Conservation (phyloP, 805 yeast species). For the Henningerozyma blattae region DNA sequence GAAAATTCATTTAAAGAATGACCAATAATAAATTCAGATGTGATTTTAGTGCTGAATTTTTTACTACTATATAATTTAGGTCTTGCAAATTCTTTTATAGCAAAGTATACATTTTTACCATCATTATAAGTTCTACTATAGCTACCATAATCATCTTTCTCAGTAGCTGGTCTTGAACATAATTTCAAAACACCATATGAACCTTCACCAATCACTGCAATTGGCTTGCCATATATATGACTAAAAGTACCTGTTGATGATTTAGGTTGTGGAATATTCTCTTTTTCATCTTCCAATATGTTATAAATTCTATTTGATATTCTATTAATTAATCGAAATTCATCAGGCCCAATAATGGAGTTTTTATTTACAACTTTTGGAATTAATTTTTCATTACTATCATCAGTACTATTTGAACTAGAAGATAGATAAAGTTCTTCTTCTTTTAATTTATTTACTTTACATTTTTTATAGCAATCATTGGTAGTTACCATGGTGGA, state of each 20-base stretch:
- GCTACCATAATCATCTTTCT: neutral
- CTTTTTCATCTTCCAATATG: neutral
- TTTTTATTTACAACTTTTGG: slow-evolving; percentile 13
- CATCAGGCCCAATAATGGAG: slow-evolving; percentile 41
- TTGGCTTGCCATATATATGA: slow-evolving; percentile 38
- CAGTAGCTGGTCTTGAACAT: slow-evolving; percentile 43
- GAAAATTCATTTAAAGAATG: slow-evolving; percentile 46
- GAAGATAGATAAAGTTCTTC: no score
- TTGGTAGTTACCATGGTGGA: no score
- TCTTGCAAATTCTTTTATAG: slow-evolving; percentile 71
- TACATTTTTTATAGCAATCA: no score
- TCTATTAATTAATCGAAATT: slow-evolving; percentile 36
- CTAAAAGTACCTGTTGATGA: slow-evolving; percentile 15
- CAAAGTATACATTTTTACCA: slow-evolving; percentile 59
- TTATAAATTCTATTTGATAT: slow-evolving; percentile 37
- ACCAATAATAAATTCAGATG: slow-evolving; percentile 81
- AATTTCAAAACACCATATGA: slow-evolving; percentile 90
- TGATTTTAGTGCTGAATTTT: slow-evolving; percentile 79
- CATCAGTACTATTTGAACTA: no score
- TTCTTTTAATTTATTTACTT: no score
- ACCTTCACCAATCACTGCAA: slow-evolving; percentile 65
- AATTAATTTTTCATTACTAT: no score
- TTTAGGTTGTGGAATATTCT: neutral
- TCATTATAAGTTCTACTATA: slow-evolving; percentile 55
- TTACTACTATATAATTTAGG: slow-evolving; percentile 82